Evolutionary conservation across 2,329 filamentous ascomycete genomes (phyloP).

Genomic region (Beauveria scarabaeidicola): DNA sequence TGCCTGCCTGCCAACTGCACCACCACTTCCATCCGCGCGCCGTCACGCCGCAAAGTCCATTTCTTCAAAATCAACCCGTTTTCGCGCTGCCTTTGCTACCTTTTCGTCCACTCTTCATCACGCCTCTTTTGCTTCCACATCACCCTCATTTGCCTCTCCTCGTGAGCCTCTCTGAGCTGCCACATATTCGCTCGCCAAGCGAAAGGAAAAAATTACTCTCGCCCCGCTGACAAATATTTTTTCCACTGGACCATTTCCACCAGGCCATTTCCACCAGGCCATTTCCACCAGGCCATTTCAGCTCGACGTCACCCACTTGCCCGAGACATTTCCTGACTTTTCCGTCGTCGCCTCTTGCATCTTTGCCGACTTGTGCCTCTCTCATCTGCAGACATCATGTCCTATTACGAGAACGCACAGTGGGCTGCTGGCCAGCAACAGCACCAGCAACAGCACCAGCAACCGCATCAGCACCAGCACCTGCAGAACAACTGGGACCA

Average conservation of each 20-base stretch:
- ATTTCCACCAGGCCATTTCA: conserved; percentile 8
- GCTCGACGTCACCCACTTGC: conserved; percentile 11
- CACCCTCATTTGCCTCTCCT: neutral
- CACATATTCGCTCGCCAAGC: conserved; percentile 3
- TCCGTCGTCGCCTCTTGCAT: conserved; percentile 15
- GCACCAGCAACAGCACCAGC: conserved; percentile 5
- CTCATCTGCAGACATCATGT: conserved; percentile 23
- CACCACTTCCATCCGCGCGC: no score
- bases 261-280: conserved; percentile 1
- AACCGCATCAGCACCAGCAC: conserved; percentile 6
- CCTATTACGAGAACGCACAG: conserved; percentile 38
- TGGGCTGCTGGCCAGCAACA: conserved; percentile 24
- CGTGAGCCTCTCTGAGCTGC: neutral
- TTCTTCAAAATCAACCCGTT: neutral
- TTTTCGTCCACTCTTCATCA: neutral
- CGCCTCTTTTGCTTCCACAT: neutral
- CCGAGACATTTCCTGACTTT: conserved; percentile 12
- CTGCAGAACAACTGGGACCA: conserved; percentile 35
- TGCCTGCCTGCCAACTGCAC: no score
- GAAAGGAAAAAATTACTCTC: neutral
- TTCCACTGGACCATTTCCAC: conserved; percentile 3
- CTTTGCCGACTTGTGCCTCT: conserved; percentile 3
- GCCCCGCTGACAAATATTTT: conserved; percentile 11
- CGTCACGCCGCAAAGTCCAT: neutral
- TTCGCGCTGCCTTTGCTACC: neutral